Conservation (phyloP, 208 protist genomes). For the Wallacemonas sp. region DNA sequence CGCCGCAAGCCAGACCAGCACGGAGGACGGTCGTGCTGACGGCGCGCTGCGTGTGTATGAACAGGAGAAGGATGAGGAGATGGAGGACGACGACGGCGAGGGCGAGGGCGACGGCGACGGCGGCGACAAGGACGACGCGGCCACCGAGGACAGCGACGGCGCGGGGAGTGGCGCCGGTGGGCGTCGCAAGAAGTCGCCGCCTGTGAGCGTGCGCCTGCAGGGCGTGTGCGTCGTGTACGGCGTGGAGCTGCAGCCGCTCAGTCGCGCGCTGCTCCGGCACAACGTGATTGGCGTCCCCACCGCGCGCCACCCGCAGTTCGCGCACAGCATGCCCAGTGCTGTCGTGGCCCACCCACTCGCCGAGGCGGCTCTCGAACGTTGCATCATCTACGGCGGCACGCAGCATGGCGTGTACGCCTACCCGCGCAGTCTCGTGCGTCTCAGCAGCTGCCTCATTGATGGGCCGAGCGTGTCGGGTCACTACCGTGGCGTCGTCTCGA, state of each 20-base stretch:
- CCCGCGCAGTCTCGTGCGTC: conserved; percentile 43
- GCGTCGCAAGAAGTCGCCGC: background rate
- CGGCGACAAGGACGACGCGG: conserved; percentile 19
- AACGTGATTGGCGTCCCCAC: conserved; percentile 61
- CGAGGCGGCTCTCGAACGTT: conserved; percentile 52
- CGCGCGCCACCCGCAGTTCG: background rate
- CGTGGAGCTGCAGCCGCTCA: conserved; percentile 55
- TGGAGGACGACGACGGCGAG: conserved; percentile 26
- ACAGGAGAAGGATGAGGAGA: conserved; percentile 12
- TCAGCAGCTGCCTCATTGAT: conserved; percentile 56
- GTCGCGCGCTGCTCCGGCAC: conserved; percentile 52
- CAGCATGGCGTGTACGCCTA: conserved; percentile 77
- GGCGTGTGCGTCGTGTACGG: conserved; percentile 69
- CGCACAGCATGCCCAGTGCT: conserved; percentile 27
- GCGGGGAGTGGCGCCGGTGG: background rate
- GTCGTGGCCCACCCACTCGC: conserved; percentile 57
- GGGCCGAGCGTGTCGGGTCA: conserved; percentile 33
- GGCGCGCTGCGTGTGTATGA: conserved; percentile 14
- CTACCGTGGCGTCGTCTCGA: background rate
- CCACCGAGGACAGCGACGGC: conserved; percentile 21
- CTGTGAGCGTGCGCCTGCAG: conserved; percentile 32
- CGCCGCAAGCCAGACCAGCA: conserved; percentile 7
- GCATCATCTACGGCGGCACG: conserved; percentile 61
- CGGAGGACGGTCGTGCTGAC: conserved; percentile 14
- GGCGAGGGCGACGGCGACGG: conserved; percentile 25